Percentiles rank a stretch among this genome's conserved stretches.
phyloP scores from a whole-genome alignment of 2,329 filamentous ascomycete species.

The Aureobasidium namibiae region DNA sequence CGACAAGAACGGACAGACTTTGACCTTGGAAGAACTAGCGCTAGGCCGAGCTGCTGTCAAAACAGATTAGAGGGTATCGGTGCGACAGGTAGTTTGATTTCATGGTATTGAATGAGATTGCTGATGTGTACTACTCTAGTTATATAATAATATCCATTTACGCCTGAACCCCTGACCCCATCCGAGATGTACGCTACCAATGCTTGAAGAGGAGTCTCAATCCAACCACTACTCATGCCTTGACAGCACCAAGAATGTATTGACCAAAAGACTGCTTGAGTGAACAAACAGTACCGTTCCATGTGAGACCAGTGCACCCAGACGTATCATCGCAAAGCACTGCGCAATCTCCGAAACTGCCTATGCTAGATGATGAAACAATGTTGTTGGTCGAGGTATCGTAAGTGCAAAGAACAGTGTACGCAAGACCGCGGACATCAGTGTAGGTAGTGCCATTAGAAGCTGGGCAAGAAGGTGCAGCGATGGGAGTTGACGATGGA shows the following conservation, averaged over 20 bases:
- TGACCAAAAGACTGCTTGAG: slow-evolving; percentile 1
- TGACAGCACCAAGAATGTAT: slow-evolving; percentile 1
- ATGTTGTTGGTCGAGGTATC: not conserved
- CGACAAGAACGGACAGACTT: slow-evolving; percentile 1
- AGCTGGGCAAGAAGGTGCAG: slow-evolving; percentile 16
- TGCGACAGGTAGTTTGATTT: too few species aligned
- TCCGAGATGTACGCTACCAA: too few species aligned
- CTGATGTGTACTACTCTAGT: not conserved
- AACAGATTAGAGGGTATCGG: not conserved
- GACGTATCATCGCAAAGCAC: not conserved
- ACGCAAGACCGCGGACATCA: slow-evolving; percentile 4
- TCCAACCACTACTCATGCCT: not conserved
- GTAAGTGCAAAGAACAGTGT: not conserved
- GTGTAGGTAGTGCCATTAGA: slow-evolving; percentile 19
- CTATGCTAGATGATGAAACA: not conserved
- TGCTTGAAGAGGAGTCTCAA: too few species aligned
- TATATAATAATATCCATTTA: too few species aligned
- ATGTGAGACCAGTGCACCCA: not conserved
- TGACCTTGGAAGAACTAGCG: not conserved
- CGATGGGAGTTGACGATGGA: not conserved
- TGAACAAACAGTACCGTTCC: slow-evolving; percentile 1
- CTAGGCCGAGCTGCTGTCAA: not conserved
- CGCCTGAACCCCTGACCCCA: not conserved
- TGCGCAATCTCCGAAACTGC: not conserved
- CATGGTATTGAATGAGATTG: too few species aligned